Base-by-base conservation (phyloP, 2,329 filamentous ascomycete species). In the Bipolaris bicolor region DNA sequence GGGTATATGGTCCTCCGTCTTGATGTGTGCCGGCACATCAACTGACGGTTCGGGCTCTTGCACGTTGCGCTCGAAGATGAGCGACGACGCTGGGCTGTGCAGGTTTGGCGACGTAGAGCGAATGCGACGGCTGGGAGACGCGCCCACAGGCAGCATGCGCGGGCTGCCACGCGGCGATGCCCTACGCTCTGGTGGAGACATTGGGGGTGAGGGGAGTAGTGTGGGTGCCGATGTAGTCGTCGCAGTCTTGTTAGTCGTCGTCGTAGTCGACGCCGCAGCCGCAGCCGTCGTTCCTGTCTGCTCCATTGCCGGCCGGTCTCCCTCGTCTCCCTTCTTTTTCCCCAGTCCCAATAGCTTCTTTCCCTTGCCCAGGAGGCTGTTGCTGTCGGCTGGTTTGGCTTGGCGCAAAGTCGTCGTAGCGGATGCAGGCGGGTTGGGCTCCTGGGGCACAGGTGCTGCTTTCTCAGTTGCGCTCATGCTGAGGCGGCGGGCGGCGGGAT, bases 11-110 rank as follows among this genome's bases (percentile, higher is more conserved):
- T 98, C 93, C 76, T 98, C 94, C 7, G 92, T 97, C 68, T 93
- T 88, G 68, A 98, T 96, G 72, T 98, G 94, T 7, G 90, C 88
- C 3, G 94, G 94, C 60, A 97, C 95, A n/a, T 91, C 90, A 0
- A 91, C 88, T 3, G 91, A 94, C 60, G 84, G 87, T 58, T 92
- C 89, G 7, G 70, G 69, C 56, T 97, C 93, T 77, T 97, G 94
- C 22, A 98, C 94, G 75, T 93, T 91, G 70, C 94, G 90, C 80
- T 98, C 94, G 73, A 98, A 98, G 69, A 98, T 97, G 68, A 85
- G 81, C 46, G 84, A 86, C 18, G 84, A 86, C 0, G 92, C 90
- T 13, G 93, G 91, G 18, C 92, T 96, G 51, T 89, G 86, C 87
- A 93, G 78, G 47, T 90, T 84, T 4, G 92, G 89, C 7, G 92